Evolutionary conservation across 805 yeast species (phyloP).

Genomic region (Dipodascus geniculatus): DNA sequence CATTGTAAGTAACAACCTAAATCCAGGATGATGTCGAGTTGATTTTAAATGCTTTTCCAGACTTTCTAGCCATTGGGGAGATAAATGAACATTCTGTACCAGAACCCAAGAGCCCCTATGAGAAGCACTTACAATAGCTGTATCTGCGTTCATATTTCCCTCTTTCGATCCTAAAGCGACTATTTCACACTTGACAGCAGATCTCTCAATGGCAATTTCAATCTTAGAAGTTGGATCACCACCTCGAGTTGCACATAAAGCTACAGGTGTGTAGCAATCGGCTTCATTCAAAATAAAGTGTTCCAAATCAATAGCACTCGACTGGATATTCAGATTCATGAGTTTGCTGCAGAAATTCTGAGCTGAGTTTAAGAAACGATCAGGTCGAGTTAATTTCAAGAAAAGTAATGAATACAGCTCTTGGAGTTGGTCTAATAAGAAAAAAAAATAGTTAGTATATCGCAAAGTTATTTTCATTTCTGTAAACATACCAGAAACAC

Average conservation of each 20-base stretch:
- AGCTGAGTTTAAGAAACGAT: constrained; percentile 5
- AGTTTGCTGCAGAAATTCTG: constrained; percentile 4
- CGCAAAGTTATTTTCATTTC: too few species aligned
- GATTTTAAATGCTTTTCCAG: constrained; percentile 37
- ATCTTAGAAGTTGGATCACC: constrained; percentile 55
- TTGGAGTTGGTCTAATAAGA: background rate
- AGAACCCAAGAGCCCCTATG: constrained; percentile 57
- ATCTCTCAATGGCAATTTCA: constrained; percentile 30
- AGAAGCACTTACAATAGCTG: constrained; percentile 36
- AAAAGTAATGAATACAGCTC: background rate
- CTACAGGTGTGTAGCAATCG: constrained; percentile 27
- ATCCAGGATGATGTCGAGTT: constrained; percentile 23
- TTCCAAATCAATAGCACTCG: constrained; percentile 5
- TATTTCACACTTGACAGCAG: constrained; percentile 24
- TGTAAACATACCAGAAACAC: background rate
- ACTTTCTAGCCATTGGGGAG: constrained; percentile 47
- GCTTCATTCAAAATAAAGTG: constrained; percentile 15
- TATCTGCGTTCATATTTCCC: constrained; percentile 44
- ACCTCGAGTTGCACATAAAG: constrained; percentile 49
- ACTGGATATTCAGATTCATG: background rate
- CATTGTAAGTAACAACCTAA: constrained; percentile 59
- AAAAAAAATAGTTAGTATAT: background rate
- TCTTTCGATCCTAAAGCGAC: constrained; percentile 66
- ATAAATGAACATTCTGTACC: constrained; percentile 71
- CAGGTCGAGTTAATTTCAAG: constrained; percentile 4